A percentile compares a stretch with the other conserved stretches of the same genome.
Evolutionary conservation across 208 protist species (phyloP).

Genomic region (Trypanosoma boissoni): DNA sequence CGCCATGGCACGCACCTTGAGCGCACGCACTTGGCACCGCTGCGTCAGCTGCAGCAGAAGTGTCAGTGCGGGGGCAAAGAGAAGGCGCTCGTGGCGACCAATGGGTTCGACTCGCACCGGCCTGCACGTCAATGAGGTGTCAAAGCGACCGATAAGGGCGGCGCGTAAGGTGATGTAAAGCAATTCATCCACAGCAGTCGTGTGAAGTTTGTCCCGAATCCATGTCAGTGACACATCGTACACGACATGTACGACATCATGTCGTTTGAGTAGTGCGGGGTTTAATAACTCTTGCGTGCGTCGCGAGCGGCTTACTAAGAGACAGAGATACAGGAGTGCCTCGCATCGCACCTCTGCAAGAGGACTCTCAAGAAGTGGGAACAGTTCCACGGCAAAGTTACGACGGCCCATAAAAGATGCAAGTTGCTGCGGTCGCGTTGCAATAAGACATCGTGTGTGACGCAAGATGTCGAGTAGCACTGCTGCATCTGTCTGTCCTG

Average conservation of each 20-base stretch:
- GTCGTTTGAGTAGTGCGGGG: conserved; percentile 38
- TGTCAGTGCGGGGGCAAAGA: conserved; percentile 47
- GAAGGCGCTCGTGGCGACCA: conserved; percentile 32
- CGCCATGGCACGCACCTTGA: conserved; percentile 43
- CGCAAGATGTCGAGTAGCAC: conserved; percentile 45
- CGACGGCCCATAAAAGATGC: conserved; percentile 54
- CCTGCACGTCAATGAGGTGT: conserved; percentile 25
- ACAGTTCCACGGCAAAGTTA: conserved; percentile 49
- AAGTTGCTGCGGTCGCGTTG: conserved; percentile 35
- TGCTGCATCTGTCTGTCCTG: conserved; percentile 16
- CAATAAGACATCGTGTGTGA: conserved; percentile 49
- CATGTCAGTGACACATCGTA: conserved; percentile 71
- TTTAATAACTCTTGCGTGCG: conserved; percentile 80
- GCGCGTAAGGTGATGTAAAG: conserved; percentile 70
- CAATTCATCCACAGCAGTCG: conserved; percentile 24
- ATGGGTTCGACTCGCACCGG: conserved; percentile 30
- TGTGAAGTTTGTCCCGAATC: conserved; percentile 49
- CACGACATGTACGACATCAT: conserved; percentile 57
- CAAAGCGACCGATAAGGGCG: conserved; percentile 63
- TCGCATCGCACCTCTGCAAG: conserved; percentile 47
- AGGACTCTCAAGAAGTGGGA: conserved; percentile 52
- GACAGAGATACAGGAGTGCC: conserved; percentile 60
- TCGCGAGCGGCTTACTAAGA: conserved; percentile 62
- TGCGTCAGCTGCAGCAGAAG: conserved; percentile 62
- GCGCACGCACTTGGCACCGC: conserved; percentile 28